These are phyloP conservation scores for Colletotrichum scovillei DNA, from an alignment of 2,329 filamentous ascomycete species.

Conservation along the genomic window DNA sequence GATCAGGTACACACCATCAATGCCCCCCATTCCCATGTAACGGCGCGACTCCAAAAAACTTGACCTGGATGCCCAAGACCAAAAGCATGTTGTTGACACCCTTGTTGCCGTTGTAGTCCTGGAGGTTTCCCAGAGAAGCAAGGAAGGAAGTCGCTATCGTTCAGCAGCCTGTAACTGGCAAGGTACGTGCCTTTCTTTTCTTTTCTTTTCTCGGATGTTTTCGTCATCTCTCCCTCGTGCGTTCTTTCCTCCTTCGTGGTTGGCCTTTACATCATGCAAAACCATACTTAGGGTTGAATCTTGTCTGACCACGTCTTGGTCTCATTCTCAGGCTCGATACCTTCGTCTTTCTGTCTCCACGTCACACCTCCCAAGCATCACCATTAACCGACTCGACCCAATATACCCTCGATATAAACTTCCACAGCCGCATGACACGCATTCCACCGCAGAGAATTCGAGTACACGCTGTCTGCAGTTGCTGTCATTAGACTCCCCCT, in stretches of 20 bases:
- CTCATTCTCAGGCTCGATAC: not conserved
- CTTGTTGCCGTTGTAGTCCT: not conserved
- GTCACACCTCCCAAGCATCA: conserved; percentile 4
- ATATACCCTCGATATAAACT: conserved; percentile 11
- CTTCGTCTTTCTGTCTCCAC: not conserved
- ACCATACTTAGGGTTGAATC: conserved; percentile 12
- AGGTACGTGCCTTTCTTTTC: conserved; percentile 32
- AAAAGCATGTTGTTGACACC: not conserved
- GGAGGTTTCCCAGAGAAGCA: conserved; percentile 7
- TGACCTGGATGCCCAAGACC: conserved; percentile 17
- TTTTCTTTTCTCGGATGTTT: conserved; percentile 24
- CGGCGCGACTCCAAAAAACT: not conserved
- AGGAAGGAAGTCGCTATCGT: not conserved
- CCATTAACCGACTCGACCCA: not conserved
- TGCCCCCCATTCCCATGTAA: conserved; percentile 7
- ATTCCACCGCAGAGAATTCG: conserved; percentile 5
- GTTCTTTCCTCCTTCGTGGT: conserved; percentile 13
- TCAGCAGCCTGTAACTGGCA: not conserved
- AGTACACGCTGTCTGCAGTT: not conserved
- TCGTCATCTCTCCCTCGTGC: not conserved
- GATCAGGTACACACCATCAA: conserved; percentile 14
- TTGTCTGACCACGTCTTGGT: conserved; percentile 11
- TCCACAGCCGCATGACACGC: conserved; percentile 7
- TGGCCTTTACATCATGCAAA: not conserved
- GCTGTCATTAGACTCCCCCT: not conserved